Evolutionary conservation across 805 yeast genomes (phyloP), one percentile per base, ranked within the genome.

Genomic region (Candida dajiaensis): DNA sequence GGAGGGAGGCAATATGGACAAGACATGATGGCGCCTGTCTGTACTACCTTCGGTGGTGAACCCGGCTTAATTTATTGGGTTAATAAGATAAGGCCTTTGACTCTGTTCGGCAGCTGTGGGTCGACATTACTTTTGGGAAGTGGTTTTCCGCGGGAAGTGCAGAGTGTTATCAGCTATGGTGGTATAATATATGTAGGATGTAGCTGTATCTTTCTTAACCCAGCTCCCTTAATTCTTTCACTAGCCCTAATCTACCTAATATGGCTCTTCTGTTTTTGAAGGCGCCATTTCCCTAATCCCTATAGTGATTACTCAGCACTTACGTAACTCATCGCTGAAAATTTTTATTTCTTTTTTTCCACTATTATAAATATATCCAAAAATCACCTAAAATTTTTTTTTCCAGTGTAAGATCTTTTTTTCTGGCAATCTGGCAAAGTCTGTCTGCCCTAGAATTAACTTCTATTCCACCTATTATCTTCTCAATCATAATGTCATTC

Each of bases 401-500:
- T 37, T 21, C 18, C 3, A 47, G 12, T 16, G 16, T 41, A 13
- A 41, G 25, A 19, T 21, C 21, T 46, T 47, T 50, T 56, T 53
- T 55, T 48, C 44, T 56, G 63, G 63, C 62, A 57, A 59, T 56
- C 63, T 51, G 63, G 62, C 62, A 37, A 45, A 48, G 45, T 52
- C 38, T 50, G 45, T 52, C 38, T 50, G 56, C 46, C 63, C 63
- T 51, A 53, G 46, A 38, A 38, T 35, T 37, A 38, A 23, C 36
- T 36, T 36, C 23, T 36, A 36, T 36, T 20, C 39, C 25, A 19
- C 23, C 20, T 20, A n/a, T 6, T 20, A 19, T 36, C 23, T 19
- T 36, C 39, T 36, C 46, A 45, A 42, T 15, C 12, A 46, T 40
- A 41, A 62, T 63, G 63, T 54, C 65, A 38, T 54, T 47, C 57